Evolutionary conservation across 1,139 yeast genomes (phyloP), one percentile per base, ranked within the genome.

Genomic region (Candida labiduridarum): DNA sequence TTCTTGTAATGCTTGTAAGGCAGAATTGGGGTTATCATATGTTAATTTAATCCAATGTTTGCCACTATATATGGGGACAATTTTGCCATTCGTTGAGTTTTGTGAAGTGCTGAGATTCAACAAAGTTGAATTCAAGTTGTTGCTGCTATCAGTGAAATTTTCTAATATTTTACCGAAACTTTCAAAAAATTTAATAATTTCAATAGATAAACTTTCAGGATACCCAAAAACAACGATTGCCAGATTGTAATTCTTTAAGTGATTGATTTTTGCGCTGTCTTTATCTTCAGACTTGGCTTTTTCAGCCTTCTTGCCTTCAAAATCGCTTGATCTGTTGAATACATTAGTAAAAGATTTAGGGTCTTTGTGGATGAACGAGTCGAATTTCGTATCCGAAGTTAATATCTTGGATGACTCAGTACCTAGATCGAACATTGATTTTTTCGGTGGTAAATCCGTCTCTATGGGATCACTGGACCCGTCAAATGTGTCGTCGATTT

Each of bases 141-240:
- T 33, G 19, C 18, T 66, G 31, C 61, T 64, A 7, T 63, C 63
- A 57, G 84, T 85, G 54, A 89, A 84, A 58, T 89, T 88, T 61
- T 91, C 97, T 58, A 89, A 68, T 42, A 94, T 83, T 27, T 76
- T 79, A 18, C 99, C 99, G 65, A 86, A 90, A 57, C 87, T 87
- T 41, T 85, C 78, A 62, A 92, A 94, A 66, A 86, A 89, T 47
- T 82, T 80, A 44, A 94, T 79, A 1, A 94, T 83, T 40, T 80
- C 79, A 44, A 79, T 77, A 4, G 95, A 83, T 56, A 85, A 74
- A 2, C 83, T 76, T 60, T 92, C 94, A 0, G 96, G 91, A 65
- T 89, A 92, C 0, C 98, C 98, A 68, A 89, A 91, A 11, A 92
- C 90, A 41, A 91, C 71, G 1, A 94, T 88, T 0, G 96, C 89